A percentile compares a stretch with the other conserved stretches of the same genome.
phyloP scores from a whole-genome alignment of 306 rosid genomes.

The Senna tora region DNA sequence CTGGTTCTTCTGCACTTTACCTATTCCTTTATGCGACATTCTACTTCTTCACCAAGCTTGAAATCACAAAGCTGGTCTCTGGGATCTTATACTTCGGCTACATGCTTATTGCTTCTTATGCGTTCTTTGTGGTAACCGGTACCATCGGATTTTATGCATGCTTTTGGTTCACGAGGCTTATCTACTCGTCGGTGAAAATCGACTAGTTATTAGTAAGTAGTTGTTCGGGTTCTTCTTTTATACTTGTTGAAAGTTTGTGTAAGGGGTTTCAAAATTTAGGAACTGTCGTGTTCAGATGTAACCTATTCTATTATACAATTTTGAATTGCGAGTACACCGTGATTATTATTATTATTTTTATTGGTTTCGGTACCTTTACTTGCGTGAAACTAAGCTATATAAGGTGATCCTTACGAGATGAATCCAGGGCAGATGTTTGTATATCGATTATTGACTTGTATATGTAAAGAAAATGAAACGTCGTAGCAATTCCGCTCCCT shows the following conservation, averaged over 20 bases:
- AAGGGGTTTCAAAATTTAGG: constrained; percentile 67
- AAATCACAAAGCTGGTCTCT: constrained; percentile 92
- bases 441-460: too few relatives aligned
- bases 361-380: constrained; percentile 48
- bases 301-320: constrained; percentile 67
- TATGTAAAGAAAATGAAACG: too few relatives aligned
- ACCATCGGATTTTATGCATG: constrained; percentile 95
- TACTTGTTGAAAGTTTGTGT: constrained; percentile 46
- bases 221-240: constrained; percentile 33
- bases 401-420: background rate
- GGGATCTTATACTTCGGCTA: constrained; percentile 87
- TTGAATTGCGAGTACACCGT: constrained; percentile 60
- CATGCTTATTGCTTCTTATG: constrained; percentile 93
- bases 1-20: constrained; percentile 92
- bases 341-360: constrained; percentile 52
- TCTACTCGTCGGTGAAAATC: constrained; percentile 95
- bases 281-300: constrained; percentile 64
- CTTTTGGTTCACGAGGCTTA: constrained; percentile 99
- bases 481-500: too few relatives aligned
- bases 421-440: too few relatives aligned
- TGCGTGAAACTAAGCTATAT: constrained; percentile 41
- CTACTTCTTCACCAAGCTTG: constrained; percentile 99
- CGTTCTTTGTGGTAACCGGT: constrained; percentile 92
- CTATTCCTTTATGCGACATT: constrained; percentile 92
- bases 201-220: constrained; percentile 54